These are phyloP conservation scores for Chenopodium suecicum DNA, from an alignment of 148 eudicot species.

Conservation along the genomic window DNA sequence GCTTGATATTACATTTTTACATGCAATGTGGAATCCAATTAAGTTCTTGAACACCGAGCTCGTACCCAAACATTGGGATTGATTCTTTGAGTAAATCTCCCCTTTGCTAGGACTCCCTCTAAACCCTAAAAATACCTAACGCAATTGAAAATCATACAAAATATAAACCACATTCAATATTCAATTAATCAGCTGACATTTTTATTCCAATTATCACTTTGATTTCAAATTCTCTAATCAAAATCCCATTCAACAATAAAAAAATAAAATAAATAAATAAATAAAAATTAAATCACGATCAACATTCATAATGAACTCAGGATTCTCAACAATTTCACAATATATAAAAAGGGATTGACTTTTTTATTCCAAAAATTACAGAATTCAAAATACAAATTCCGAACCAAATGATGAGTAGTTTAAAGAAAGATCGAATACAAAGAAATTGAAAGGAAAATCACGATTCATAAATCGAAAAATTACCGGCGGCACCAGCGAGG, in stretches of 20 bases:
- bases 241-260: too few species aligned
- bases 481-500: constrained; percentile 67
- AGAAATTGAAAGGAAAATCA: background rate
- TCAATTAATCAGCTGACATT: too few species aligned
- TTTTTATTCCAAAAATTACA: background rate
- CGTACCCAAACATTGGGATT: too few species aligned
- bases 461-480: background rate
- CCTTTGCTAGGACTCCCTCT: too few species aligned
- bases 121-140: background rate
- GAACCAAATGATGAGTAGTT: background rate
- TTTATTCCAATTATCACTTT: background rate
- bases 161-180: background rate
- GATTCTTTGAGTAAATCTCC: too few species aligned
- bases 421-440: background rate
- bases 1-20: background rate
- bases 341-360: background rate
- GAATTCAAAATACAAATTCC: background rate
- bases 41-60: too few species aligned
- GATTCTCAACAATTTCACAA: too few species aligned
- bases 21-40: too few species aligned
- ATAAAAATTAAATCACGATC: background rate
- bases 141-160: background rate
- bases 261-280: background rate
- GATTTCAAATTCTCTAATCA: background rate
- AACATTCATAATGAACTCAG: background rate